phyloP scores from a whole-genome alignment of 805 yeast genomes.

The Citeromyces nyonsensis region DNA sequence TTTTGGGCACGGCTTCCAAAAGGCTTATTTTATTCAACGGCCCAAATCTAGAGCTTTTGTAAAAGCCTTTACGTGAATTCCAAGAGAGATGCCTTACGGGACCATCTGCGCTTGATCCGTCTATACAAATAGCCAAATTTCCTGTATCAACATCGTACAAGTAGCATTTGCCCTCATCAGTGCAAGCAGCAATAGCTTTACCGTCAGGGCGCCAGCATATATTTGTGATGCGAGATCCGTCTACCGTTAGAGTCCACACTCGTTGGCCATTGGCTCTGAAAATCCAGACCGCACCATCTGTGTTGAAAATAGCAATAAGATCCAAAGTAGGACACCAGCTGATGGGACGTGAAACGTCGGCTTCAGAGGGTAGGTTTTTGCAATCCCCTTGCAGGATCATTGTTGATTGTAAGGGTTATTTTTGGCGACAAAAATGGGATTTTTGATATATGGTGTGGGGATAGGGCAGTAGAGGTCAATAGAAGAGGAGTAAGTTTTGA shows the following conservation, averaged over 20 bases:
- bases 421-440: too few relatives aligned
- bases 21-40: slow-evolving; percentile 5
- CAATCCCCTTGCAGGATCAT: too few relatives aligned
- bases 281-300: slow-evolving; percentile 12
- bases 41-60: slow-evolving; percentile 2
- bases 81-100: too few relatives aligned
- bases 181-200: slow-evolving; percentile 12
- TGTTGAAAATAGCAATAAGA: slow-evolving; percentile 12
- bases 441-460: too few relatives aligned
- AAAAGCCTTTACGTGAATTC: too few relatives aligned
- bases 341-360: too few relatives aligned
- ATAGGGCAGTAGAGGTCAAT: too few relatives aligned
- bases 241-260: slow-evolving; percentile 12
- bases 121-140: background rate
- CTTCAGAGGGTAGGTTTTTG: too few relatives aligned
- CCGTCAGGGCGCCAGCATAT: slow-evolving; percentile 5
- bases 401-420: too few relatives aligned
- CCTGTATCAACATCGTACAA: slow-evolving; percentile 15
- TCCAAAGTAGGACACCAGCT: slow-evolving; percentile 18
- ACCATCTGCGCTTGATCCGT: too few relatives aligned
- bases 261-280: slow-evolving; percentile 15
- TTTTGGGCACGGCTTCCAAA: slow-evolving; percentile 11
- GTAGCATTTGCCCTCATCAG: slow-evolving; percentile 8
- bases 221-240: slow-evolving; percentile 1
- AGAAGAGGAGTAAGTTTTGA: too few relatives aligned